Conservation (phyloP, 768 basidiomycete genomes). For the Inosperma sp. region DNA sequence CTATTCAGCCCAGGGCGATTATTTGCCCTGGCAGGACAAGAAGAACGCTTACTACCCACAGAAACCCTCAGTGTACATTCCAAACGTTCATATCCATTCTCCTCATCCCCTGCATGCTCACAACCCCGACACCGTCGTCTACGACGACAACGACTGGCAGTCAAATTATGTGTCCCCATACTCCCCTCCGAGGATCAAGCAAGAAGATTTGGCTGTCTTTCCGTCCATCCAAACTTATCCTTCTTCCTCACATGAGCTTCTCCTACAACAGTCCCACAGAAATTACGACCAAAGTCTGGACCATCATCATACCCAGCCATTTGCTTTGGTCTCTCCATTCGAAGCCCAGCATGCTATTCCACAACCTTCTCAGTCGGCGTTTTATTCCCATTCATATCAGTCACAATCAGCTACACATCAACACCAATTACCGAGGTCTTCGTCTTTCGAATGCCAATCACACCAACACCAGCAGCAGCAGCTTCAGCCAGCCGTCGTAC, state of each 20-base stretch:
- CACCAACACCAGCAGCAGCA: constrained; percentile 15
- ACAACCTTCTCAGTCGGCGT: constrained; percentile 12
- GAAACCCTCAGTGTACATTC: too few species aligned
- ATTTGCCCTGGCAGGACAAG: constrained; percentile 3
- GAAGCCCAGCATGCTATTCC: constrained; percentile 10
- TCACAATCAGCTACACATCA: constrained; percentile 12
- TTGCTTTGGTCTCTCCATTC: constrained; percentile 7
- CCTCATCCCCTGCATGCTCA: not conserved
- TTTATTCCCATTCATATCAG: constrained; percentile 18
- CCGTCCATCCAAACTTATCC: constrained; percentile 12
- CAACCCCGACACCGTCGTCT: not conserved
- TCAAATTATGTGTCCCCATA: not conserved
- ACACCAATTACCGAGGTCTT: constrained; percentile 9
- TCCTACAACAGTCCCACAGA: constrained; percentile 6
- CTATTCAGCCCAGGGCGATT: not conserved
- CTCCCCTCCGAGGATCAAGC: constrained; percentile 23
- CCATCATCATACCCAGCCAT: constrained; percentile 12
- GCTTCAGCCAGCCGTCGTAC: constrained; percentile 11
- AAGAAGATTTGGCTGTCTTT: constrained; percentile 20
- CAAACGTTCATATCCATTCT: not conserved
- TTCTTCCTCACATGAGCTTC: constrained; percentile 8
- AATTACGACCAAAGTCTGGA: constrained; percentile 11
- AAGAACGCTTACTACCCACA: not conserved
- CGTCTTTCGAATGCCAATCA: constrained; percentile 4
- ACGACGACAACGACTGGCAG: constrained; percentile 3